Base-by-base conservation (phyloP, 176 grass and related monocot genomes). In the Neostapfia colusana region DNA sequence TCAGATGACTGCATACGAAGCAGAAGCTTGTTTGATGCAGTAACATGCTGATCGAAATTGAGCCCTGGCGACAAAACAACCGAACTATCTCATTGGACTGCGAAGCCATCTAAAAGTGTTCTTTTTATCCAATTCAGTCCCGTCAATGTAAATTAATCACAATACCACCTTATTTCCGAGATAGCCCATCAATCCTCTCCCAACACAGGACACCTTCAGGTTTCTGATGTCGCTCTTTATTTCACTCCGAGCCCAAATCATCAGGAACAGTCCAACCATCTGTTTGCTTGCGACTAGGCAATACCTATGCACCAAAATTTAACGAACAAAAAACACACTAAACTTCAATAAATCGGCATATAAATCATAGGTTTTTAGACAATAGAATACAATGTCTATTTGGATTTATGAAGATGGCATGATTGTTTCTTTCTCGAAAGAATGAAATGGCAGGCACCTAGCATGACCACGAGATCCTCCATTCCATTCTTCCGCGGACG, bases 1-100 rank as follows among this genome's bases (percentile, higher is more conserved):
- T 96, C 71, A 96, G 90, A 79, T 96, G 93, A 55, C 93, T 90
- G 85, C 93, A 96, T 76, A 96, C 87, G 59, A 96, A 96, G 93
- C 93, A 96, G 75, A 96, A 92, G 84, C 93, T 96, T 70, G 93
- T 96, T 96, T 96, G 93, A 81, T 96, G 93, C 87, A 96, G 81
- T 44, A 85, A 82, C 93, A 96, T 92, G 87, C 93, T 92, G 77
- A 96, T 80, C 3, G 93, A 92, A 84, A 96, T 96, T 39, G 93
- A 96, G 49, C 93, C 93, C 93, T 96, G 93, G 35, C 59, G 44
- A 61, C 12, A 68, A 45, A 74, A 15, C 18, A 74, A 10, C 18
- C 35, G 12, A 50, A 24, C 10, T 26, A 28, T 58, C 9, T 66
- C 68, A 67, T 5, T 66, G 48, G n/a, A 61, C 10, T 59, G 6